Evolutionary conservation across 371 early-diverging fungal genomes (phyloP).

Genomic region (Mucor racemosus): DNA sequence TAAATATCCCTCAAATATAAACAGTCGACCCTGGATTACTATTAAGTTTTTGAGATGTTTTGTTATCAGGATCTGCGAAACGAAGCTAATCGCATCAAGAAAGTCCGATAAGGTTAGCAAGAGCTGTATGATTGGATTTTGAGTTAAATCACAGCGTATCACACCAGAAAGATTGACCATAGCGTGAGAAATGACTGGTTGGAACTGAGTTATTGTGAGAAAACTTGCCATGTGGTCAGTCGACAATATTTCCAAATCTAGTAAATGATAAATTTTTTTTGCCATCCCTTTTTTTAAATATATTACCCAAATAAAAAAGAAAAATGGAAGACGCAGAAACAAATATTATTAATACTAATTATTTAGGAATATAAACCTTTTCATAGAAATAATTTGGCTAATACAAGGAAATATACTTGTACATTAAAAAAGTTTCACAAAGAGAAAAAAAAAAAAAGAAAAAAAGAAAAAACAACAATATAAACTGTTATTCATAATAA

Average conservation of each 20-base stretch:
- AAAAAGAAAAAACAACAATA: not conserved
- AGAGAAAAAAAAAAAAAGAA: not conserved
- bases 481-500: too few species aligned
- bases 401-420: not conserved
- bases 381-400: not conserved
- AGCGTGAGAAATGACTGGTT: conserved; percentile 25
- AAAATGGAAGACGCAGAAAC: not conserved
- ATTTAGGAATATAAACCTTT: conserved; percentile 7
- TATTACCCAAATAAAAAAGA: not conserved
- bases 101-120: conserved; percentile 1
- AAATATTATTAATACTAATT: not conserved
- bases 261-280: conserved; percentile 2
- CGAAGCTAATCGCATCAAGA: not conserved
- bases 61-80: not conserved
- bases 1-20: not conserved
- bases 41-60: not conserved
- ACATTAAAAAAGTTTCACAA: not conserved
- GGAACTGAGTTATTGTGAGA: conserved; percentile 23
- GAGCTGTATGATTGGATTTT: not conserved
- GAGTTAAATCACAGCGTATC: not conserved
- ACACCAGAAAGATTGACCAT: not conserved
- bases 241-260: conserved; percentile 3
- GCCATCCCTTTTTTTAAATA: not conserved
- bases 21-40: not conserved
- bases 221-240: conserved; percentile 21